phyloP scores from a whole-genome alignment of 164 flowering plant species.

The Nelumbo lutea region DNA sequence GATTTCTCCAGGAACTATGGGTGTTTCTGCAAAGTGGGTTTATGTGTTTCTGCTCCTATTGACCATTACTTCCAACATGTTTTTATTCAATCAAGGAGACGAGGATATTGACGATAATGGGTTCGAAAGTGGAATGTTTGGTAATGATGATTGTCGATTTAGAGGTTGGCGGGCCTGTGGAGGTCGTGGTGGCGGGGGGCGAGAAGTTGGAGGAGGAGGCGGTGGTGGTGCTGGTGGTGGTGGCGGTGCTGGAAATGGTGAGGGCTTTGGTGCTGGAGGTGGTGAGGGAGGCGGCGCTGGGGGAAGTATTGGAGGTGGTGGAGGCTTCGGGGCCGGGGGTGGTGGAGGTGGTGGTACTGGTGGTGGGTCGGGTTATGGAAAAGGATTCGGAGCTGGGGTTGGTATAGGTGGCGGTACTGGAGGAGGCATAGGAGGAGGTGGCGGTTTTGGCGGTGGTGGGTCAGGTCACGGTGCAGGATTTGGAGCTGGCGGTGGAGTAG shows the following conservation, averaged over 20 bases:
- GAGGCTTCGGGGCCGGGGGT: constrained; percentile 2
- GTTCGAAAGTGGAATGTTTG: neutral
- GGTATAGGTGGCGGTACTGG: constrained; percentile 5
- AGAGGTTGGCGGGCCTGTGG: constrained; percentile 7
- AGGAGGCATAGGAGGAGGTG: neutral
- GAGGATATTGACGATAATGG: neutral
- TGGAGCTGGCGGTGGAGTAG: constrained; percentile 9
- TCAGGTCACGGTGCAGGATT: constrained; percentile 8
- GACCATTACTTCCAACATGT: constrained; percentile 3
- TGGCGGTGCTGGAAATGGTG: neutral
- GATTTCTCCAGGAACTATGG: neutral
- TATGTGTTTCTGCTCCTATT: neutral
- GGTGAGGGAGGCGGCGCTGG: constrained; percentile 6
- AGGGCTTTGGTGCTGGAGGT: neutral
- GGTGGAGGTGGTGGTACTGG: constrained; percentile 9
- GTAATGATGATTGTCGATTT: constrained; percentile 3
- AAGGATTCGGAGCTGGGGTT: constrained; percentile 8
- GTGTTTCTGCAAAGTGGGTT: neutral
- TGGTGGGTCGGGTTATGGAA: constrained; percentile 2
- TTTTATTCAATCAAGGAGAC: neutral
- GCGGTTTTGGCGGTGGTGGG: constrained; percentile 3
- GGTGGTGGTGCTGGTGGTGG: constrained; percentile 4
- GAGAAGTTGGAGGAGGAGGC: neutral
- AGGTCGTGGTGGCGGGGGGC: neutral
- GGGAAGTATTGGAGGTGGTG: neutral